These are phyloP conservation scores for Flaveria sonorensis DNA, from an alignment of 129 eudicot genomes.

Conservation along the genomic window DNA sequence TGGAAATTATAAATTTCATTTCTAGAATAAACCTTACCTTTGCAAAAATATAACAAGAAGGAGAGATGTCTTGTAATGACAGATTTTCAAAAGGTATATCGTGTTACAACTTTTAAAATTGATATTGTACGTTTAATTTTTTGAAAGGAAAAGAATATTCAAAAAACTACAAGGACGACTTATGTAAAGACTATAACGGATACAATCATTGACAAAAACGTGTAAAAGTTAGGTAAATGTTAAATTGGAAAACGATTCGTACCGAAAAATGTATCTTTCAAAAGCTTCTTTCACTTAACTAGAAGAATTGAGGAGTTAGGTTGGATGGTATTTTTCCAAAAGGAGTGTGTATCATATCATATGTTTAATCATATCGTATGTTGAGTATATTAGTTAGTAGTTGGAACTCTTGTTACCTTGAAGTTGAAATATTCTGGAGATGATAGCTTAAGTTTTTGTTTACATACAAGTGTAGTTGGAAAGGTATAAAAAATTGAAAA, in stretches of 20 bases:
- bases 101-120: too few relatives aligned
- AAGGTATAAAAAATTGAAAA: not conserved
- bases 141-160: not conserved
- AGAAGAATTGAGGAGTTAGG: not conserved
- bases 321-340: conserved; percentile 1
- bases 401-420: not conserved
- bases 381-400: not conserved
- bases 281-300: not conserved
- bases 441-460: not conserved
- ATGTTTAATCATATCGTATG: not conserved
- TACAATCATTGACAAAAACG: not conserved
- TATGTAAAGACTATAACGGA: too few relatives aligned
- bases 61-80: too few relatives aligned
- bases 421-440: not conserved
- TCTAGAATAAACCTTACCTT: not conserved
- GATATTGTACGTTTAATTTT: too few relatives aligned
- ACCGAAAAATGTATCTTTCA: not conserved
- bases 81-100: too few relatives aligned
- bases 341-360: too few relatives aligned
- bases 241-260: conserved; percentile 1
- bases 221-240: conserved; percentile 11
- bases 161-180: not conserved
- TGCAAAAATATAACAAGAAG: too few relatives aligned
- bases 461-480: not conserved
- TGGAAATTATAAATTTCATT: too few relatives aligned